Base-by-base conservation (phyloP, 2,329 filamentous ascomycete species). In the Sporothrix protearum region DNA sequence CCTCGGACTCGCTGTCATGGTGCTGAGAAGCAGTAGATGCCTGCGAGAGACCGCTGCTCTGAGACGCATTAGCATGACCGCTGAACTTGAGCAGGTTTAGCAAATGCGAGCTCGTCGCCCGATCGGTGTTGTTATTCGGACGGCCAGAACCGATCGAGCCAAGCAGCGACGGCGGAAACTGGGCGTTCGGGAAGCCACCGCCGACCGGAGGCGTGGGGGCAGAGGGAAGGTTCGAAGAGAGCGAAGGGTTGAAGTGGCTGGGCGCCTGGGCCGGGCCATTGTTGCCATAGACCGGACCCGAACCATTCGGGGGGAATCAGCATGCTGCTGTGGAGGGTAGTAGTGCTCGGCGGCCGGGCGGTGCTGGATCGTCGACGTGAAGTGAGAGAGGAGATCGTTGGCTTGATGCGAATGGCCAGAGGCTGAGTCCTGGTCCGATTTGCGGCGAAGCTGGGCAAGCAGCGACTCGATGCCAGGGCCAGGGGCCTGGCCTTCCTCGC, bases 81-180 rank as follows among this genome's bases (percentile, higher is more conserved):
- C 84, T 87, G 76, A 88, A 89, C 82, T 89, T 89, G 78, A 90
- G 84, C 71, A 89, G 81, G 75, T 87, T 89, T 77, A 90, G 80
- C 76, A 90, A 78, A 75, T 85, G 74, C 30, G 74, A 74, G 71
- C 74, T 74, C 6, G 68, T 71, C 1, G 69, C 69, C 1, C 71
- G 69, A 19, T 76, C 70, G 30, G 76, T 71, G n/a, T 73, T 72
- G 42, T 73, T 76, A 36, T 53, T 53, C n/a, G 77, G 77, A 42
- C 81, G 79, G 74, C 80, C 79, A 30, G 84, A 85, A 72, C 85
- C 85, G 72, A 86, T 86, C 73, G 85, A 82, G 69, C 84, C 84
- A 75, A 87, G 80, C 73, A 81, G 75, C 22, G 78, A 79, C 19
- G 81, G 78, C 4, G 81, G 80, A 55, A 80, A 81, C 70, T 82